phyloP scores from a whole-genome alignment of 495 filamentous ascomycete genomes.

The Pseudotulostoma volvatum region DNA sequence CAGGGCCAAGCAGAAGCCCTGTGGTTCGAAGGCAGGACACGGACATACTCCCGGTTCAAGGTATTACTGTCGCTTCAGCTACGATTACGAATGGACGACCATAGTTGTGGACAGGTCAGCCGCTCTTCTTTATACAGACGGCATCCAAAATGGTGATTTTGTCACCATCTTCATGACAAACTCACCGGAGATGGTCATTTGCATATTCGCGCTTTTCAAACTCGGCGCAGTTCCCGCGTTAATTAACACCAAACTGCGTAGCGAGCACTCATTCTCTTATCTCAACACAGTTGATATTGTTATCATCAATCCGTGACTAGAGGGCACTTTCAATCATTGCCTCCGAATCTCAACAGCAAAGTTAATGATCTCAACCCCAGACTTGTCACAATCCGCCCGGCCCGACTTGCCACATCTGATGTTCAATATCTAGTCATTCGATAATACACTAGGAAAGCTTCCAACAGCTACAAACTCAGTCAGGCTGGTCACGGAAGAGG shows the following conservation, averaged over 20 bases:
- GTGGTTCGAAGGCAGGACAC: conserved; percentile 36
- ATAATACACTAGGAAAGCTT: conserved; percentile 26
- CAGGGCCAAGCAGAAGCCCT: conserved; percentile 22
- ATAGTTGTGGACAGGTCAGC: conserved; percentile 32
- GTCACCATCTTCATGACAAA: conserved; percentile 43
- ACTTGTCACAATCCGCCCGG: conserved; percentile 25
- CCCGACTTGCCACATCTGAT: conserved; percentile 23
- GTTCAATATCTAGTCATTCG: conserved; percentile 26
- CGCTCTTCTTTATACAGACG: conserved; percentile 21
- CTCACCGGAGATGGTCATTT: conserved; percentile 64
- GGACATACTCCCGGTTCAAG: conserved; percentile 34
- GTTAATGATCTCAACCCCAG: conserved; percentile 42
- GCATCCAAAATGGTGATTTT: conserved; percentile 22
- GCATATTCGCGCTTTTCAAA: conserved; percentile 66
- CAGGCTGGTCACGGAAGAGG: not conserved
- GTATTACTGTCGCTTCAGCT: conserved; percentile 21
- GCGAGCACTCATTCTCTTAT: conserved; percentile 17
- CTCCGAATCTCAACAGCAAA: conserved; percentile 51
- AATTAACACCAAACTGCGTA: conserved; percentile 79
- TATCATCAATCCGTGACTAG: conserved; percentile 13
- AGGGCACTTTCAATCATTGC: conserved; percentile 61
- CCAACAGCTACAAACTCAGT: not conserved
- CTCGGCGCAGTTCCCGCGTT: conserved; percentile 75
- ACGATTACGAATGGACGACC: not conserved
- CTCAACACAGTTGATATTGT: not conserved